Evolutionary conservation across 2,329 filamentous ascomycete species (phyloP).

Genomic region (Cladosporium sp.): DNA sequence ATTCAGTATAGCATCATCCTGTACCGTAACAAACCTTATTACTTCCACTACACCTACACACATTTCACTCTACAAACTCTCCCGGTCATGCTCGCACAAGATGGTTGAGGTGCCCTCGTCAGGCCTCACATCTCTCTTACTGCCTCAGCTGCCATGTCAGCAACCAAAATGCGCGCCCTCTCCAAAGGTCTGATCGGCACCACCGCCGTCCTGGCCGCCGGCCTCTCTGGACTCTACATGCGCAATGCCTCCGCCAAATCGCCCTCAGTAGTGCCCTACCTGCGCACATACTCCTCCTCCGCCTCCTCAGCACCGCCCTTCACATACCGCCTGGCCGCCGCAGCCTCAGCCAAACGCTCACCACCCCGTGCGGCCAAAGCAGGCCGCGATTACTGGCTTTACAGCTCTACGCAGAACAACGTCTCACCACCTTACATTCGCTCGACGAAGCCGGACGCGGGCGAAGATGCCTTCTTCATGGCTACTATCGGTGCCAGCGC

Average conservation of each 20-base stretch:
- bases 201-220: slow-evolving; percentile 19
- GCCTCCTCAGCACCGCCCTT: slow-evolving; percentile 25
- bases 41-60: not conserved
- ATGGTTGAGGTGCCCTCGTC: slow-evolving; percentile 4
- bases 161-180: slow-evolving; percentile 12
- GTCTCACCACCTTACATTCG: slow-evolving; percentile 50
- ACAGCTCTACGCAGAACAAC: slow-evolving; percentile 34
- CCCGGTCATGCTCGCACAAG: slow-evolving; percentile 9
- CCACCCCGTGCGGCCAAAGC: slow-evolving; percentile 49
- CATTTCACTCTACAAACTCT: not conserved
- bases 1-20: not conserved
- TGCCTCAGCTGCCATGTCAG: slow-evolving; percentile 9
- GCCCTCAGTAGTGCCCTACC: slow-evolving; percentile 9
- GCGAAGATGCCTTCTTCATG: slow-evolving; percentile 96
- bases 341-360: slow-evolving; percentile 37
- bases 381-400: slow-evolving; percentile 44
- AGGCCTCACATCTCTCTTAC: not conserved
- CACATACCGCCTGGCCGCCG: slow-evolving; percentile 40
- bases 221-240: slow-evolving; percentile 19
- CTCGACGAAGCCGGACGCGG: slow-evolving; percentile 64
- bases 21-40: not conserved
- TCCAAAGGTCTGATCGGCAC: slow-evolving; percentile 18
- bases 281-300: slow-evolving; percentile 17
- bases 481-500: slow-evolving; percentile 68
- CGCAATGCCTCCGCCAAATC: slow-evolving; percentile 8